phyloP scores from a whole-genome alignment of 202 grass and related monocot species.

The Brachypodium distachyon region DNA sequence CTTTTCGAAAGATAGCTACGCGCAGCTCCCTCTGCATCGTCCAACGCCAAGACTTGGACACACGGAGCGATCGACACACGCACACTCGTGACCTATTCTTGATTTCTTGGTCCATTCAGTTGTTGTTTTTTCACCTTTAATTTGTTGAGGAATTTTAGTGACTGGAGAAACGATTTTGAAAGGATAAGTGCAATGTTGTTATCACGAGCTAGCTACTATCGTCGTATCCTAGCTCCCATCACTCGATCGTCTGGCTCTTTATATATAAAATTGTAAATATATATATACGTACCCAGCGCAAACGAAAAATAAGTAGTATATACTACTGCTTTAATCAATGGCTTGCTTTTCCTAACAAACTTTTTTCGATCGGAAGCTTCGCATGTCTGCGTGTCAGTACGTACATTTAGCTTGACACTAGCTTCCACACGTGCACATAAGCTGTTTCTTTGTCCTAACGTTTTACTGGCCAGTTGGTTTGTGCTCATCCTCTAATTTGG shows the following conservation, averaged over 20 bases:
- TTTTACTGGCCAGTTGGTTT: not conserved
- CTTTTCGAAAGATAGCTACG: not conserved
- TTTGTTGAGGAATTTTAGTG: too few relatives aligned
- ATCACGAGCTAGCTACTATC: not conserved
- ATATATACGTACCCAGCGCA: too few relatives aligned
- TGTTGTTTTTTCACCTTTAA: not conserved
- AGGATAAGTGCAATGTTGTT: constrained; percentile 18
- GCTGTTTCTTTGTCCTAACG: constrained; percentile 3
- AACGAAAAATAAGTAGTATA: too few relatives aligned
- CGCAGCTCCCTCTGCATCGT: not conserved
- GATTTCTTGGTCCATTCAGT: not conserved
- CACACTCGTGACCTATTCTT: not conserved
- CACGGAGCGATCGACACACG: not conserved
- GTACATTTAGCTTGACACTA: not conserved
- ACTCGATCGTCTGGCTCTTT: not conserved
- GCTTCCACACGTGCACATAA: constrained; percentile 5
- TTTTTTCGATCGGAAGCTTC: too few relatives aligned
- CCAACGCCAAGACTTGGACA: not conserved
- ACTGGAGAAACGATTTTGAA: not conserved
- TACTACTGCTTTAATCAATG: too few relatives aligned
- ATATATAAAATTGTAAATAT: too few relatives aligned
- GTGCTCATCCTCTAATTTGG: constrained; percentile 19
- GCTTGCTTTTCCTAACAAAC: too few relatives aligned
- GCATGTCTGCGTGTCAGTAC: not conserved
- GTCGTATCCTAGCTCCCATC: not conserved